These are phyloP conservation scores for Aspergillus arachidicola DNA, from an alignment of 2,329 filamentous ascomycete species.

Conservation along the genomic window DNA sequence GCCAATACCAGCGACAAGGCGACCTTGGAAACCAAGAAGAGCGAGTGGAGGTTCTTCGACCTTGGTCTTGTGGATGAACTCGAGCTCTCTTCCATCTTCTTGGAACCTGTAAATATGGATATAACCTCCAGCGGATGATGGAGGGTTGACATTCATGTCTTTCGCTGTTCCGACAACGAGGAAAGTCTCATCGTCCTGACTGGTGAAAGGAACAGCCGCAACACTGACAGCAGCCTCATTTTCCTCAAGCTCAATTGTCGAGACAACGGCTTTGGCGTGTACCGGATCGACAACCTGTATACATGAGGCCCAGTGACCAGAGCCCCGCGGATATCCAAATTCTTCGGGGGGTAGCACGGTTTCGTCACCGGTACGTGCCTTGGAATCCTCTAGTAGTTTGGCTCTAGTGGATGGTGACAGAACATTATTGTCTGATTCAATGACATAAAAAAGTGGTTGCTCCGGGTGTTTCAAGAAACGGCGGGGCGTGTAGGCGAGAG, in stretches of 20 bases:
- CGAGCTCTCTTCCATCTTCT: constrained; percentile 81
- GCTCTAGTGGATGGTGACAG: constrained; percentile 76
- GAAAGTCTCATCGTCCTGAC: constrained; percentile 85
- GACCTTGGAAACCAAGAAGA: constrained; percentile 90
- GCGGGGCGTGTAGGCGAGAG: constrained; percentile 86
- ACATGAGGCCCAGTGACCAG: constrained; percentile 91
- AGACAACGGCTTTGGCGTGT: constrained; percentile 70
- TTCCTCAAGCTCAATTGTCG: constrained; percentile 78
- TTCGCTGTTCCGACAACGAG: constrained; percentile 94
- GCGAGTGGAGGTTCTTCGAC: constrained; percentile 87
- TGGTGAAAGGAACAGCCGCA: constrained; percentile 80
- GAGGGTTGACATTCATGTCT: constrained; percentile 78
- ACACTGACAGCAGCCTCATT: constrained; percentile 92
- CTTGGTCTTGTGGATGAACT: constrained; percentile 96
- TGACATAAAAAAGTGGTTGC: constrained; percentile 86
- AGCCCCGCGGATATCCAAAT: constrained; percentile 84
- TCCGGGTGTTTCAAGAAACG: constrained; percentile 87
- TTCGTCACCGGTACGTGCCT: constrained; percentile 71
- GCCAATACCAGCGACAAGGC: constrained; percentile 82
- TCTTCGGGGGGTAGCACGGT: constrained; percentile 72
- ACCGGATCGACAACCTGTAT: constrained; percentile 89
- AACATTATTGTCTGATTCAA: constrained; percentile 91
- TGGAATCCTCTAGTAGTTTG: constrained; percentile 73
- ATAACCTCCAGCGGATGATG: constrained; percentile 75
- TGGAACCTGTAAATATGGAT: constrained; percentile 92